A percentile compares a stretch with the other conserved stretches of the same genome.
Evolutionary conservation across 306 rosid species (phyloP).

Genomic region (Fagus crenata): DNA sequence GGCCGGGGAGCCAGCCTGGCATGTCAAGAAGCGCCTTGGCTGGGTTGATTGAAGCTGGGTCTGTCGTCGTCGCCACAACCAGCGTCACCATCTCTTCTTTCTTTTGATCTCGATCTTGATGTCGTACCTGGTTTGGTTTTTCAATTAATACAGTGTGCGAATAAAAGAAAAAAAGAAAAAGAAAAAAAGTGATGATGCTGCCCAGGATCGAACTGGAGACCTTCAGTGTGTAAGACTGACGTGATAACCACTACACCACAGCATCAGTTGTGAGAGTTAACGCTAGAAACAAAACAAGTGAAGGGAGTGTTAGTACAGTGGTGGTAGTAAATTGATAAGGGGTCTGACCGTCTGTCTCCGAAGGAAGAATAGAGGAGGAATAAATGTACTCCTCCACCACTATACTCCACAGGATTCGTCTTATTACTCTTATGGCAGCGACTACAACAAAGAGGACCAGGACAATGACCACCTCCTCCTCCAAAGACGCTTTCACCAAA

Average conservation of each 20-base stretch:
- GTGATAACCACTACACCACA: neutral
- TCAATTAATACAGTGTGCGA: no score
- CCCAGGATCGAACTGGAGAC: slow-evolving; percentile 1
- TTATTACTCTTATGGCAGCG: slow-evolving; percentile 51
- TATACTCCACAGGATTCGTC: slow-evolving; percentile 32
- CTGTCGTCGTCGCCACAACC: slow-evolving; percentile 74
- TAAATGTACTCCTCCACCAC: slow-evolving; percentile 42
- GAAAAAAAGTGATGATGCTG: neutral
- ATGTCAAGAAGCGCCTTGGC: slow-evolving; percentile 67
- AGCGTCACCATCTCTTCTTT: slow-evolving; percentile 59
- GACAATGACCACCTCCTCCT: slow-evolving; percentile 49
- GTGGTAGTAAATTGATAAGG: no score
- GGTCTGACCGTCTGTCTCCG: neutral
- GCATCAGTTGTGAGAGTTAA: neutral
- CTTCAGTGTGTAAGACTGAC: neutral
- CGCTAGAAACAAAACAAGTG: no score
- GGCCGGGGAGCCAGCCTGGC: slow-evolving; percentile 75
- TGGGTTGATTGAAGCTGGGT: slow-evolving; percentile 92
- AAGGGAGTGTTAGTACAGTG: no score
- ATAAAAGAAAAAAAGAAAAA: no score
- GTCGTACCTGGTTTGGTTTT: no score
- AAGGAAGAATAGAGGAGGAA: neutral
- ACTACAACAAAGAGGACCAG: slow-evolving; percentile 53
- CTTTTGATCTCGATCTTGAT: neutral
- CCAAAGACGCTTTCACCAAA: slow-evolving; percentile 59